Evolutionary conservation across 164 flowering plant species (phyloP).

Genomic region (Aristolochia contorta): DNA sequence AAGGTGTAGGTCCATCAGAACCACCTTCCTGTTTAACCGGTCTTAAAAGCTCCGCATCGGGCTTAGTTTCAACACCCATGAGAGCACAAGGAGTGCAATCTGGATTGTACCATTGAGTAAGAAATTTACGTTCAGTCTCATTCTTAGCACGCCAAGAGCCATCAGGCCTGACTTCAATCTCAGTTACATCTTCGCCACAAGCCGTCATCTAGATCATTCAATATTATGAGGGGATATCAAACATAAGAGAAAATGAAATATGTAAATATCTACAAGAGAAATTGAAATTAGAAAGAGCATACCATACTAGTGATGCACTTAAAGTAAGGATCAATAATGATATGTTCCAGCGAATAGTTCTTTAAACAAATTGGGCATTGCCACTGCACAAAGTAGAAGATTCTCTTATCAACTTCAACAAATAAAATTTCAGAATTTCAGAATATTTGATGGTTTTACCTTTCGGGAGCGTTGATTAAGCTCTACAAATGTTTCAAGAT

Average conservation of each 20-base stretch:
- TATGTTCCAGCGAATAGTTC: slow-evolving; percentile 73
- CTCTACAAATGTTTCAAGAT: slow-evolving; percentile 90
- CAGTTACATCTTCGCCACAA: slow-evolving; percentile 86
- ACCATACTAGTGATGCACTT: slow-evolving; percentile 82
- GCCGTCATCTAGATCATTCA: slow-evolving; percentile 41
- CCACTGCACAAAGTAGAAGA: slow-evolving; percentile 56
- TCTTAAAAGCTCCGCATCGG: slow-evolving; percentile 30
- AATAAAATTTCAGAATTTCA: not conserved
- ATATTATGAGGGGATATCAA: not conserved
- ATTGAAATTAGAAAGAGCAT: slow-evolving; percentile 4
- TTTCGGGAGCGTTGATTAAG: slow-evolving; percentile 92
- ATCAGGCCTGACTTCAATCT: slow-evolving; percentile 91
- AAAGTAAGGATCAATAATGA: slow-evolving; percentile 90
- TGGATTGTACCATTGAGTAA: slow-evolving; percentile 68
- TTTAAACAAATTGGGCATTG: slow-evolving; percentile 96
- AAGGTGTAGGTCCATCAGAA: slow-evolving; percentile 50
- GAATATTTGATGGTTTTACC: slow-evolving; percentile 29
- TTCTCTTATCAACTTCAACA: not conserved
- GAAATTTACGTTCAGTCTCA: slow-evolving; percentile 59
- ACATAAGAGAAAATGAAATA: not conserved
- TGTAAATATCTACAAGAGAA: not conserved
- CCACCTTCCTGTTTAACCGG: slow-evolving; percentile 60
- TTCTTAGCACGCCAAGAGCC: slow-evolving; percentile 91
- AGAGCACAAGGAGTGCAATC: slow-evolving; percentile 55
- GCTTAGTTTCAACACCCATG: slow-evolving; percentile 26